Base-by-base conservation (phyloP, 2,329 filamentous ascomycete genomes). In the Tolypocladium endophyticum region DNA sequence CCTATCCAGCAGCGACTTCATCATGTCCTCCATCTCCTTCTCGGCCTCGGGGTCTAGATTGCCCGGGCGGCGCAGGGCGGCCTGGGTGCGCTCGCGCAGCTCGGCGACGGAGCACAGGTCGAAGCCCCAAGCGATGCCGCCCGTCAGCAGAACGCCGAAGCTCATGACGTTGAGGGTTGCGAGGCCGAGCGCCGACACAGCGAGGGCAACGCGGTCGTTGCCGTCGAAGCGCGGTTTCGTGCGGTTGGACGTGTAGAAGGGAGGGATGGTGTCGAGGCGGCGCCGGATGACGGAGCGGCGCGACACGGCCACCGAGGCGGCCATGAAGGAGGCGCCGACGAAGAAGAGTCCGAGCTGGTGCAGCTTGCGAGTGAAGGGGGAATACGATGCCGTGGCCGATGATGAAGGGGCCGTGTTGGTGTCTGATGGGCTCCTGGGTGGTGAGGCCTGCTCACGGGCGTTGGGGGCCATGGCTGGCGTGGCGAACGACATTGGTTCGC, bases 101-200 rank as follows among this genome's bases (percentile, higher is more conserved):
- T 92, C 89, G 4, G 84, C 83, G 47, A 91, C 58, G 54, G 79
- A 80, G 69, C 85, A 85, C 41, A 97, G 83, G 71, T 97, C 88
- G 61, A 94, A 84, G 0, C 84, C 86, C 81, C 88, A 96, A 62
- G 90, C 78, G 14, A 87, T 72, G 0, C 88, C 91, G 4, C 93
- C 94, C 0, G 84, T 80, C 11, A 82, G 74, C 81, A 95, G 85
- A 71, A 96, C 85, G 0, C 81, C 87, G 56, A 94, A 83, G 66
- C 87, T 89, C 38, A 86, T 69, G 16, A 94, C 90, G 67, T 96
- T 96, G 66, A 97, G 81, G 0, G 92, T 96, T 0, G 93, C 94
- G 41, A 97, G 78, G 56, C 87, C 89, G 28, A 99, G 78, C 0
- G 93, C 93, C 73, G 96, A 89, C 39, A 88, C 75, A 0, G 93